These are phyloP conservation scores for Wickerhamomyces alni DNA, from an alignment of 805 yeast species.

Conservation along the genomic window DNA sequence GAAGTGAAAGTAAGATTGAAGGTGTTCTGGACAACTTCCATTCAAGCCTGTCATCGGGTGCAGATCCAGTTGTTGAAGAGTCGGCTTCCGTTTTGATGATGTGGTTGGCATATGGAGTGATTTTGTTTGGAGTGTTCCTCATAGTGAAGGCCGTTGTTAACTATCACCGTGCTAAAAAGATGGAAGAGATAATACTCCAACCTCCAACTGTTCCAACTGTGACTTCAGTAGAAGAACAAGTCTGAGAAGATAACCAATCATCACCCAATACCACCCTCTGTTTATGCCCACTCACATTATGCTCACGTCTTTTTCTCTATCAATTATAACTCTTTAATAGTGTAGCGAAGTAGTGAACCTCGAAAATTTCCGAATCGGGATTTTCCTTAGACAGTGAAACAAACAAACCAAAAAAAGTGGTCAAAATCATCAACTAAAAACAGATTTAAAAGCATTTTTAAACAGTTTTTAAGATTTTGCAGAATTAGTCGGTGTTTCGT, in stretches of 20 bases:
- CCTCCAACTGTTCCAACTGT: constrained; percentile 27
- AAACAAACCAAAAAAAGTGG: too few relatives aligned
- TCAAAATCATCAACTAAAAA: too few relatives aligned
- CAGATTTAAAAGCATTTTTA: too few relatives aligned
- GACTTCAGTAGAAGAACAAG: constrained; percentile 3
- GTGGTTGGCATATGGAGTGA: constrained; percentile 54
- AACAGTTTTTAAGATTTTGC: too few relatives aligned
- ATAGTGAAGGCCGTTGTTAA: constrained; percentile 63
- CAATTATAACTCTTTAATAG: too few relatives aligned
- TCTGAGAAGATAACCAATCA: too few relatives aligned
- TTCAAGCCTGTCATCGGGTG: constrained; percentile 16
- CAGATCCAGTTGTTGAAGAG: constrained; percentile 9
- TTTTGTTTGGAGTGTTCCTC: constrained; percentile 63
- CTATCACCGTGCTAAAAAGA: constrained; percentile 67
- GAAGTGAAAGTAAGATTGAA: constrained; percentile 18
- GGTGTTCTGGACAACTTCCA: constrained; percentile 23
- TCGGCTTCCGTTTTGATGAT: constrained; percentile 1
- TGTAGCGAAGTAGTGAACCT: too few relatives aligned
- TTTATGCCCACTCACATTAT: neutral
- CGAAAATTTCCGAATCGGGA: too few relatives aligned
- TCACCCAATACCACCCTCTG: too few relatives aligned
- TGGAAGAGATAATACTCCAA: constrained; percentile 58
- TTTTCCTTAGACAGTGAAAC: too few relatives aligned
- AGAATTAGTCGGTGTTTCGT: too few relatives aligned
- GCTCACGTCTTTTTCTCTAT: too few relatives aligned